Base-by-base conservation (phyloP, 73 alveolate species). In the Effrenium voratum region DNA sequence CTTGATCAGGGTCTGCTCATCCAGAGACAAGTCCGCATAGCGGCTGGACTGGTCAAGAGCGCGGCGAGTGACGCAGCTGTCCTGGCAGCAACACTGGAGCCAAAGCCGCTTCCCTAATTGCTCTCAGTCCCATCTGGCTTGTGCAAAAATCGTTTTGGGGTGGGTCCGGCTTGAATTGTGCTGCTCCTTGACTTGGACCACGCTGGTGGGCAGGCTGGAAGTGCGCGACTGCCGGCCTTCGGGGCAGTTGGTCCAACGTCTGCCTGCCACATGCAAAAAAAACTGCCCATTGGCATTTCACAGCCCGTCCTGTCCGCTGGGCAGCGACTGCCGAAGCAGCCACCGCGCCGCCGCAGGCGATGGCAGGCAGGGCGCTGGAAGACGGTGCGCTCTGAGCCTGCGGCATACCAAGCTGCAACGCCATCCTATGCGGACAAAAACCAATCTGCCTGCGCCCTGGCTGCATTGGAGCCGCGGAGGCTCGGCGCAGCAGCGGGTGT, bases 11-110 rank as follows among this genome's bases (percentile, higher is more conserved):
- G 88, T 70, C 49, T 72, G 91, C 49, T 91, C 98, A 38, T 70
- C 90, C 66, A 91, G 52, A 46, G 84, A 70, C 36, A 91, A 49
- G 76, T 91, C 85, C 8, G 91, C 98, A 32, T 91, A 91, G 6
- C 98, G 90, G 91, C 85, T 91, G 91, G 98, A 91, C 98, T 91
- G 98, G 36, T 91, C 98, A 76, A 91, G 68, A 3, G 91, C 98
- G 40, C 47, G 81, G 46, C 95, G 82, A 36, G 94, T 30, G 47
- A 86, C 49, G 81, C 40, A 12, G 44, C 81, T 70, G 44, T 34
- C 28, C n/a, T n/a, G n/a, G n/a, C n/a, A n/a, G n/a, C n/a, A n/a
- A n/a, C n/a, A 63, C n/a, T n/a, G n/a, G n/a, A n/a, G n/a, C n/a
- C n/a, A n/a, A n/a, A n/a, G n/a, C n/a, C n/a, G n/a, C n/a, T n/a